phyloP scores from a whole-genome alignment of 2,329 filamentous ascomycete genomes.

The Neoarthrinium moseri region DNA sequence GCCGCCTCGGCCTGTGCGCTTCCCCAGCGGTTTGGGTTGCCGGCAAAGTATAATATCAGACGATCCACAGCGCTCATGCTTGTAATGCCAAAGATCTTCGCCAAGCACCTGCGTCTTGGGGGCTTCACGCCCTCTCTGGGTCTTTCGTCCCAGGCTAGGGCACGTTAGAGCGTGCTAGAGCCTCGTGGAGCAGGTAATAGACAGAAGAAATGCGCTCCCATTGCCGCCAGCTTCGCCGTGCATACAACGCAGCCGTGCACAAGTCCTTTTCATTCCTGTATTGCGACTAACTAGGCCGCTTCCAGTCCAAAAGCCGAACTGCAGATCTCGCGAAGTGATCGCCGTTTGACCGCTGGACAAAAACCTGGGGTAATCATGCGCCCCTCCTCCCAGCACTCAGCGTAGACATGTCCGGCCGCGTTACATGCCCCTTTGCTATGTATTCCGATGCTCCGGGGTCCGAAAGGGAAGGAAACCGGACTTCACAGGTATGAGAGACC shows the following conservation, averaged over 20 bases:
- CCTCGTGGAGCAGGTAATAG: no score
- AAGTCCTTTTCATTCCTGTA: slow-evolving; percentile 4
- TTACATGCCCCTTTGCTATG: neutral
- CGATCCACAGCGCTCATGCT: neutral
- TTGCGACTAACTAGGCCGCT: slow-evolving; percentile 6
- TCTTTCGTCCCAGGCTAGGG: no score
- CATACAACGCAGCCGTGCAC: neutral
- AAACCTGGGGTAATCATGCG: slow-evolving; percentile 5
- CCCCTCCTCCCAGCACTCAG: neutral
- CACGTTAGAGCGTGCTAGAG: no score
- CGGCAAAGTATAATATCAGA: neutral
- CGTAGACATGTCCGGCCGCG: neutral
- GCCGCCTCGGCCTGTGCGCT: neutral
- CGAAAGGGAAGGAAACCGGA: no score
- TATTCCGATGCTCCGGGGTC: no score
- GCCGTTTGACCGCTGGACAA: neutral
- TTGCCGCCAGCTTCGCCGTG: no score
- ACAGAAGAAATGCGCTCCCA: no score
- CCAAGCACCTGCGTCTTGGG: no score
- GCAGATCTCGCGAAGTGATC: neutral
- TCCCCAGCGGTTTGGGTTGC: neutral
- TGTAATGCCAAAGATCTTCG: no score
- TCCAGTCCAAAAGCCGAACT: slow-evolving; percentile 2
- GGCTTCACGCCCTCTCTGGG: no score
- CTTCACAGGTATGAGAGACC: no score